Percentiles rank a stretch among this genome's conserved stretches.
phyloP scores from a whole-genome alignment of 2,329 filamentous ascomycete species.

The Coniella lustricola region DNA sequence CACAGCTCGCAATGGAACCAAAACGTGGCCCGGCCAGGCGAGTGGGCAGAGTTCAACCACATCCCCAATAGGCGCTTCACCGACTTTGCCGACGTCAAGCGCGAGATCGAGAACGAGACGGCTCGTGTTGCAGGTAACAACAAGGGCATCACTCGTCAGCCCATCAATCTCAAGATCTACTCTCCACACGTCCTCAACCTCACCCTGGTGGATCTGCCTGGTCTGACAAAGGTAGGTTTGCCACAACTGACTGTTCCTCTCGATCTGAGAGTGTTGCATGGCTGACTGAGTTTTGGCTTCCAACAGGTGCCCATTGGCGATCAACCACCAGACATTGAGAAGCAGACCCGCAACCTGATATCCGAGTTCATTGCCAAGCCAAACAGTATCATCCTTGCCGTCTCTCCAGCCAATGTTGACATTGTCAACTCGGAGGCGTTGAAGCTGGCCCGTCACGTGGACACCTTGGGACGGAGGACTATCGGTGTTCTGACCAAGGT shows the following conservation, averaged over 20 bases:
- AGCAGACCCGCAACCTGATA: constrained; percentile 96
- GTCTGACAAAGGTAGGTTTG: constrained; percentile 59
- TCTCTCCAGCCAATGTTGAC: constrained; percentile 95
- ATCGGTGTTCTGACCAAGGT: constrained; percentile 99
- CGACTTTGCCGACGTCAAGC: constrained; percentile 97
- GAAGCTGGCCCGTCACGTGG: constrained; percentile 92
- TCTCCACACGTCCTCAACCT: constrained; percentile 96
- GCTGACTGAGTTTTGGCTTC: neutral
- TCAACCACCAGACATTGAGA: constrained; percentile 92
- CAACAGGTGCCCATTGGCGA: constrained; percentile 82
- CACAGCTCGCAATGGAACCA: constrained; percentile 31
- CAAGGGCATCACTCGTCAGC: constrained; percentile 89
- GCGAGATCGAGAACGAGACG: constrained; percentile 95
- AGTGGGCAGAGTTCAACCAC: constrained; percentile 99
- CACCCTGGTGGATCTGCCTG: constrained; percentile 92
- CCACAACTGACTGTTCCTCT: too few relatives aligned
- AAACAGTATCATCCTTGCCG: constrained; percentile 94
- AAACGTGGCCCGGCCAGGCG: constrained; percentile 59
- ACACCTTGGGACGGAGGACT: constrained; percentile 93
- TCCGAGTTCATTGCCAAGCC: constrained; percentile 98
- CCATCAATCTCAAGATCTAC: constrained; percentile 97
- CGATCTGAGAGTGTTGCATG: neutral
- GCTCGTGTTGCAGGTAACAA: constrained; percentile 95
- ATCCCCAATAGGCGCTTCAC: constrained; percentile 95
- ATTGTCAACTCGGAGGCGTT: constrained; percentile 97